phyloP scores from a whole-genome alignment of 2,329 filamentous ascomycete genomes.

The Alternaria arborescens region DNA sequence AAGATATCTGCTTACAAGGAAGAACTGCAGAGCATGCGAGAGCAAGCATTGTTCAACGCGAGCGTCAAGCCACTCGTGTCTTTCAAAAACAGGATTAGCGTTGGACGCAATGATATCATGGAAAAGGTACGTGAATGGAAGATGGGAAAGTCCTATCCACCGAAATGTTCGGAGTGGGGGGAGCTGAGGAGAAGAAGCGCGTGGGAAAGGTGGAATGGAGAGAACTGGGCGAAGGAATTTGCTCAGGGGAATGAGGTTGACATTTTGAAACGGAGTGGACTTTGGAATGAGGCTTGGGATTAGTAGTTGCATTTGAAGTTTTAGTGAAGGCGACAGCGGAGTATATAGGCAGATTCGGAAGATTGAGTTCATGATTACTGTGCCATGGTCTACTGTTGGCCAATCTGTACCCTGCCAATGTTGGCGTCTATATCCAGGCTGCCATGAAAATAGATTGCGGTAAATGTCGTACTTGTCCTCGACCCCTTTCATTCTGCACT shows the following conservation, averaged over 20 bases:
- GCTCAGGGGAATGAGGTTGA: neutral
- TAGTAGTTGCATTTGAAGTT: neutral
- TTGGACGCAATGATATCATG: neutral
- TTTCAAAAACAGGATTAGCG: neutral
- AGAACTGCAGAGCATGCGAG: neutral
- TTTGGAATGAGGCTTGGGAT: neutral
- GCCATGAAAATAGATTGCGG: neutral
- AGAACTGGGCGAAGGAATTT: constrained; percentile 2
- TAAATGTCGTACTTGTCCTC: neutral
- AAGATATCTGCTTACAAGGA: neutral
- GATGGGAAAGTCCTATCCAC: constrained; percentile 10
- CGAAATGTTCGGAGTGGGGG: neutral
- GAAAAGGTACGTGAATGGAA: constrained; percentile 10
- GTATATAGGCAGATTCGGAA: too few relatives aligned
- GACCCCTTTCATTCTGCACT: neutral
- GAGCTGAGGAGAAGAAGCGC: neutral
- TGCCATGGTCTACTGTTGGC: neutral
- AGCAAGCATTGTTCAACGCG: neutral
- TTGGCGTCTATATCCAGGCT: neutral
- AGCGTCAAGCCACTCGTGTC: neutral
- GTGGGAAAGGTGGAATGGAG: constrained; percentile 20
- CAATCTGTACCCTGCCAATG: neutral
- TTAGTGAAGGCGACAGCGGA: neutral
- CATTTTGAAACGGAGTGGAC: neutral
- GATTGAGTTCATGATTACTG: neutral